These are phyloP conservation scores for Evernia prunastri DNA, from an alignment of 495 filamentous ascomycete genomes.

Conservation along the genomic window DNA sequence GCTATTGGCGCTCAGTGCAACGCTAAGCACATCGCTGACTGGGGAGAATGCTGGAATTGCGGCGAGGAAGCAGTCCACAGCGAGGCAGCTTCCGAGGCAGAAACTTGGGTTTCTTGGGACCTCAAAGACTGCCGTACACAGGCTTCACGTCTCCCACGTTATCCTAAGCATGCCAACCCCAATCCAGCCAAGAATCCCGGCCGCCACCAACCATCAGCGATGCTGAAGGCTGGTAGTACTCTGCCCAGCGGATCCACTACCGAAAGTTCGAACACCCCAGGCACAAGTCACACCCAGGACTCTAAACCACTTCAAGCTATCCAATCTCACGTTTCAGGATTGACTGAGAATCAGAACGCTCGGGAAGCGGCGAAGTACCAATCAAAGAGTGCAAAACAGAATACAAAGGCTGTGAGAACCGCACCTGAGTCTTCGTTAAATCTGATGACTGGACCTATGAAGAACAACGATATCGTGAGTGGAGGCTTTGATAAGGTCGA, in stretches of 20 bases:
- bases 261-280: neutral
- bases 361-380: neutral
- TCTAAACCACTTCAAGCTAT: neutral
- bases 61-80: neutral
- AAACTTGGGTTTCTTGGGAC: neutral
- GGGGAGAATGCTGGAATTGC: neutral
- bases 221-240: neutral
- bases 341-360: neutral
- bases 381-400: neutral
- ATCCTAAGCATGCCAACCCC: neutral
- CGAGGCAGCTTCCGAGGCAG: neutral
- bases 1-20: neutral
- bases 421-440: neutral
- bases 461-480: neutral
- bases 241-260: neutral
- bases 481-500: neutral
- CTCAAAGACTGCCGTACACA: neutral
- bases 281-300: neutral
- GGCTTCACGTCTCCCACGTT: neutral
- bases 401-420: neutral
- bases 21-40: neutral
- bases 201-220: neutral
- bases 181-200: neutral
- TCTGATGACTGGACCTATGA: neutral
- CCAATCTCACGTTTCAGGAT: neutral